phyloP scores from a whole-genome alignment of 495 filamentous ascomycete species.

The Parachaetomium inaequale region DNA sequence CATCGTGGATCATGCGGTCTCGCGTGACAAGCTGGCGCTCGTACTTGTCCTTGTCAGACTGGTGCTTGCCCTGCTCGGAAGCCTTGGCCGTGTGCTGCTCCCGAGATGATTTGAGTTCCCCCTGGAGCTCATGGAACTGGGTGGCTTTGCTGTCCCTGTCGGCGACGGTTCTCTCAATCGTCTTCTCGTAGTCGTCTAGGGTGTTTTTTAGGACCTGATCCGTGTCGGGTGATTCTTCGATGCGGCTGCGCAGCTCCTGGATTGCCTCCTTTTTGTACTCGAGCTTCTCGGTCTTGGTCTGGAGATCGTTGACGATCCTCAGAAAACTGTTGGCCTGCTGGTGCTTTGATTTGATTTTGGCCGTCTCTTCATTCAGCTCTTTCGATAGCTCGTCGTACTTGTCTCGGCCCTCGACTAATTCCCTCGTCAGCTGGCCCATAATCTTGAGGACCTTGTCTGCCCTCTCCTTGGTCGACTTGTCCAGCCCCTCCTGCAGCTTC shows the following conservation, averaged over 20 bases:
- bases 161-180: slow-evolving; percentile 59
- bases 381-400: slow-evolving; percentile 56
- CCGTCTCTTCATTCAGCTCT: slow-evolving; percentile 40
- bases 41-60: slow-evolving; percentile 82
- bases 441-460: slow-evolving; percentile 67
- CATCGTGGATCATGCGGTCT: slow-evolving; percentile 68
- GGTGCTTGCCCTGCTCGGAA: slow-evolving; percentile 74
- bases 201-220: slow-evolving; percentile 74
- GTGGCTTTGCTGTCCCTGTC: slow-evolving; percentile 60
- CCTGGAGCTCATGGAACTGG: slow-evolving; percentile 60
- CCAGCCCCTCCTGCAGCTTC: slow-evolving; percentile 67
- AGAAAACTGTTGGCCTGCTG: slow-evolving; percentile 46
- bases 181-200: slow-evolving; percentile 76
- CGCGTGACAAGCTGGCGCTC: slow-evolving; percentile 71
- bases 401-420: slow-evolving; percentile 65
- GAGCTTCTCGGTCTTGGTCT: slow-evolving; percentile 57
- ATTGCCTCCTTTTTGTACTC: slow-evolving; percentile 55
- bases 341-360: slow-evolving; percentile 43
- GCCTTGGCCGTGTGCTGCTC: slow-evolving; percentile 64
- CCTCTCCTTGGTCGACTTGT: slow-evolving; percentile 81
- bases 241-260: slow-evolving; percentile 61
- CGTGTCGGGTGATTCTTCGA: slow-evolving; percentile 71
- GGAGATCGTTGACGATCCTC: slow-evolving; percentile 60
- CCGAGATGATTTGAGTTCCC: slow-evolving; percentile 57
- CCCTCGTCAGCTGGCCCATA: slow-evolving; percentile 59